Base-by-base conservation (phyloP, 768 basidiomycete species). In the Dacryopinax spathularia region DNA sequence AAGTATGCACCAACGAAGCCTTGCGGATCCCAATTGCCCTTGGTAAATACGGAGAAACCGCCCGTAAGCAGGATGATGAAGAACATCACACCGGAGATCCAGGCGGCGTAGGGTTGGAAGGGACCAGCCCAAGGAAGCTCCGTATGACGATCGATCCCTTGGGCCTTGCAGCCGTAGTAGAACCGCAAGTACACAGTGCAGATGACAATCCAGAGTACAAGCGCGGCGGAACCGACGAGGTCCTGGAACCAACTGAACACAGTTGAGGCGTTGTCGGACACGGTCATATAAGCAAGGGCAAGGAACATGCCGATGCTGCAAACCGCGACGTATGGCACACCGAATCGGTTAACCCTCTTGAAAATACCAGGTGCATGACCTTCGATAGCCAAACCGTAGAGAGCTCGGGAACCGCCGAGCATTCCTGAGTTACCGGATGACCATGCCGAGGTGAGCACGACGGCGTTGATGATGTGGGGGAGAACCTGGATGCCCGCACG, bases 371-470 rank as follows among this genome's bases (percentile, higher is more conserved):
- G 79, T 12, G 79, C 76, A 69, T 82, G 77, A 33, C 77, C 76
- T 66, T 80, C 79, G 20, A 78, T 70, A 9, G 78, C 78, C 2
- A 80, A 71, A 33, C 76, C 77, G 66, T 80, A 80, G 16, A 81
- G 72, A 9, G 77, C 78, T 63, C 81, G 76, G 36, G 78, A 78
- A 36, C 74, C 75, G 72, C 72, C 65, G 65, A 91, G 95, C 59
- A 96, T 73, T 71, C 94, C 91, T 72, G 87, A 88, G 25, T 86
- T 87, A 6, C 88, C 90, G 35, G 93, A 92, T 25, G 92, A 95
- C 87, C 89, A 93, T 2, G 93, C 92, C 1, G 91, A 90, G 39
- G 88, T 90, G 67, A 98, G 75, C 15, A 95, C 78, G 71, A 77
- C 78, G 2, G 87, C 88, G 70, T 90, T 91, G 71, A 91, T 89